These are phyloP conservation scores for Ananas comosus DNA, from an alignment of 176 grass and related monocot species.

Conservation along the genomic window DNA sequence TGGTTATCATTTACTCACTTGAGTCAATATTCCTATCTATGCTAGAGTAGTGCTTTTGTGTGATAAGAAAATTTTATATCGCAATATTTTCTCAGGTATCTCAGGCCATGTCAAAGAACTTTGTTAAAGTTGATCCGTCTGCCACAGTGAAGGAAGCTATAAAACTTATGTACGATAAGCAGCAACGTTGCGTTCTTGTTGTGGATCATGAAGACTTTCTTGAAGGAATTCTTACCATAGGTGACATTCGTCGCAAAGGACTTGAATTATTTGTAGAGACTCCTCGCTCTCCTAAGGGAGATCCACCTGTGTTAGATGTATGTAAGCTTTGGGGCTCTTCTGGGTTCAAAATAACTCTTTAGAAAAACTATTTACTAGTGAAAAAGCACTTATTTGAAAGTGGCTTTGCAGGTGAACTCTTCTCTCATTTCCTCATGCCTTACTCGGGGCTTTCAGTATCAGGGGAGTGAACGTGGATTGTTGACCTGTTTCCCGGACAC, in stretches of 20 bases:
- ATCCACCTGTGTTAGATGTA: constrained; percentile 45
- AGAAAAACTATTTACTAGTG: neutral
- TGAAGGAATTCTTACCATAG: constrained; percentile 78
- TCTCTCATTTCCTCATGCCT: constrained; percentile 60
- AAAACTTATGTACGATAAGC: constrained; percentile 73
- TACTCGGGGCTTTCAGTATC: constrained; percentile 80
- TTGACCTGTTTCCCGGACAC: constrained; percentile 88
- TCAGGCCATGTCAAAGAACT: constrained; percentile 80
- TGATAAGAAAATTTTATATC: neutral
- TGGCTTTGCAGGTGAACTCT: constrained; percentile 47
- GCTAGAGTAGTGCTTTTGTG: neutral
- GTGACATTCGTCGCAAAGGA: constrained; percentile 64
- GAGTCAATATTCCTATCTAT: neutral
- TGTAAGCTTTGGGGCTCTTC: constrained; percentile 1
- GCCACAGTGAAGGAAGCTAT: constrained; percentile 54
- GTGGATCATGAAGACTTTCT: constrained; percentile 92
- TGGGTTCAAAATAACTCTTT: neutral
- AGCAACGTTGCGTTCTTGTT: constrained; percentile 89
- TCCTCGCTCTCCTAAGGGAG: constrained; percentile 11
- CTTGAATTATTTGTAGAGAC: constrained; percentile 36
- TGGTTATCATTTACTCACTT: neutral
- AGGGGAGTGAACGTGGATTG: constrained; percentile 72
- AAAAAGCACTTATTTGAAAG: constrained; percentile 9
- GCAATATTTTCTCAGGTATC: constrained; percentile 51
- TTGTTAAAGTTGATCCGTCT: constrained; percentile 52